Base-by-base conservation (phyloP, 1,139 yeast genomes). In the Blastobotrys arbuscula region DNA sequence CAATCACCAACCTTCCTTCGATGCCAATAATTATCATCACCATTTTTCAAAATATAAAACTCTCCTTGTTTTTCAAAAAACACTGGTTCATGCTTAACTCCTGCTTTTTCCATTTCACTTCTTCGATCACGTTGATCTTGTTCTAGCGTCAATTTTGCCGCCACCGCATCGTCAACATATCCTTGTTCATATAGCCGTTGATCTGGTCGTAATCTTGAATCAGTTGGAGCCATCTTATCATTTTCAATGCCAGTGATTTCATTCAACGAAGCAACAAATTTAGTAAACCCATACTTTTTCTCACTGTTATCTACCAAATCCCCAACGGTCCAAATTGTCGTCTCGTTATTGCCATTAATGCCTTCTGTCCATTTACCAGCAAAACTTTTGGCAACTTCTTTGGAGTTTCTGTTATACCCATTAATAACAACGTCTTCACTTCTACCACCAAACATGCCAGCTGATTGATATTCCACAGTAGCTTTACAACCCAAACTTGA, bases 131-230 rank as follows among this genome's bases (percentile, higher is more conserved):
- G 78, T 69, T 92, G 98, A 38, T 70, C 71, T 60, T 84, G 90
- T 64, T 92, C 98, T 34, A 90, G 70, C 44, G 75, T 69, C 35
- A 78, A 66, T 63, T 92, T 92, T 53, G 79, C 57, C 1, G 55
- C 59, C 62, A 90, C 97, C 0, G 97, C 96, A 45, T 71, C 68
- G 15, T 79, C 86, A 8, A 82, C 68, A 19, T 79, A 69, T 2
- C 94, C 94, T 20, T 74, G 62, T 60, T 88, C 95, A 58, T 88
- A 88, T 6, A 73, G 69, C 41, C 77, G 71, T 61, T 88, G 78
- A 65, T 92, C 98, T 0, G 97, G 97, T 60, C 98, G 77, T 42
- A 82, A 67, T 61, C 98, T 78, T 3, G 96, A 85, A 63, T 92
- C 98, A 0, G 95, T 87, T 5, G 90, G 92, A 2, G 97, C 82